Conservation (phyloP, 805 yeast species). For the Teunomyces tritomae region DNA sequence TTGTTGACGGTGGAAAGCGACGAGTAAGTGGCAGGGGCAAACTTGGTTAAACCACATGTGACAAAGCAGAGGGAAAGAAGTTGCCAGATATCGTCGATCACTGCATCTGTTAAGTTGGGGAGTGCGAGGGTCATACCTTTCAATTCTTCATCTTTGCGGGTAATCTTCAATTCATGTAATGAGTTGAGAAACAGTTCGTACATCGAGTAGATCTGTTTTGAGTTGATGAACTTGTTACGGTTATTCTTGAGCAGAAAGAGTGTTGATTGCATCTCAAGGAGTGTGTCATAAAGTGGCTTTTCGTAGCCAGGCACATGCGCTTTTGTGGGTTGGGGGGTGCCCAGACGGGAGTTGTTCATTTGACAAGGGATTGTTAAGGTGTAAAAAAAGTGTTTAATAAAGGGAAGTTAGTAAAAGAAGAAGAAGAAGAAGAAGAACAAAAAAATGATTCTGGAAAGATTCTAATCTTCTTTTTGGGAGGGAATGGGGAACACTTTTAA, state of each 20-base stretch:
- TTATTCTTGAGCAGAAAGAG: constrained; percentile 52
- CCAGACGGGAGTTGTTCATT: constrained; percentile 7
- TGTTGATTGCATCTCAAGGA: constrained; percentile 24
- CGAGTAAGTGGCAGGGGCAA: constrained; percentile 94
- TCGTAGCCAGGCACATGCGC: constrained; percentile 34
- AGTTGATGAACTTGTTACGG: constrained; percentile 60
- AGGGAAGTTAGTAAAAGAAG: not conserved
- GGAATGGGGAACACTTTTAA: too few species aligned
- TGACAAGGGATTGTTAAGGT: too few species aligned
- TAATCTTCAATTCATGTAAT: constrained; percentile 51
- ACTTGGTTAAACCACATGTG: constrained; percentile 85
- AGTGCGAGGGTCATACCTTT: constrained; percentile 33
- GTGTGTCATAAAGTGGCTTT: constrained; percentile 28
- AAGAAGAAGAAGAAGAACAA: not conserved
- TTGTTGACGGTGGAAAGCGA: constrained; percentile 84
- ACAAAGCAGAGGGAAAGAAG: constrained; percentile 80
- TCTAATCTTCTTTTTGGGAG: too few species aligned
- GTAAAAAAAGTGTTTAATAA: not conserved
- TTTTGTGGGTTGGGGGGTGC: constrained; percentile 10
- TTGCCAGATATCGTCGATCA: constrained; percentile 88
- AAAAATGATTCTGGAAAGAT: not conserved
- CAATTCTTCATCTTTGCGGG: constrained; percentile 49
- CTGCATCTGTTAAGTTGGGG: constrained; percentile 62
- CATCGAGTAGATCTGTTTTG: constrained; percentile 60
- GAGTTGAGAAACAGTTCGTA: constrained; percentile 57